Conservation (phyloP, 2,329 filamentous ascomycete species). For the Beauveria caledonica region DNA sequence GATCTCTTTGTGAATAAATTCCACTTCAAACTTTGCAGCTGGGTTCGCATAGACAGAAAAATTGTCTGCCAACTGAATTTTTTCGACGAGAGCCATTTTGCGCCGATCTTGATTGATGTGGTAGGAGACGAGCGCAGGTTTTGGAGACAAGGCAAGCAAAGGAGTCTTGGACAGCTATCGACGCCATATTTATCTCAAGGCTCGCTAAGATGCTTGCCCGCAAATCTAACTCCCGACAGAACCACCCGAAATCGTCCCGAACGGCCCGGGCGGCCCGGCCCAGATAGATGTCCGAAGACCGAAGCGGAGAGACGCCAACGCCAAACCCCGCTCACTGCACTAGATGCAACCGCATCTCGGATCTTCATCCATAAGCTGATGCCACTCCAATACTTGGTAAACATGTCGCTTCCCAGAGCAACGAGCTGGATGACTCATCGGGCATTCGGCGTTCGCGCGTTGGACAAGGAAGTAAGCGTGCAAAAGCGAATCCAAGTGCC, state of each 20-base stretch:
- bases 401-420: neutral
- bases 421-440: neutral
- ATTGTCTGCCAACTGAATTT: neutral
- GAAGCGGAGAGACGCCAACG: neutral
- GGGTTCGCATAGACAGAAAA: slow-evolving; percentile 1
- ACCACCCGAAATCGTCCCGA: neutral
- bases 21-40: slow-evolving; percentile 10
- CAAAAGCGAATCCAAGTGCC: neutral
- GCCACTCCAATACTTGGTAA: neutral
- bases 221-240: too few relatives aligned
- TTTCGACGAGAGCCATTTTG: neutral
- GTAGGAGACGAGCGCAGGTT: neutral
- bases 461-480: neutral
- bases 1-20: slow-evolving; percentile 18
- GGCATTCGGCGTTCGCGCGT: neutral
- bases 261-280: neutral
- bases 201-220: neutral
- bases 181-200: neutral
- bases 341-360: neutral
- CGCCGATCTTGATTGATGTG: neutral
- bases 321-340: neutral
- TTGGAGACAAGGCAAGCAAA: neutral
- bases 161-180: neutral
- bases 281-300: slow-evolving; percentile 1
- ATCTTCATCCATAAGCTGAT: neutral